phyloP scores from a whole-genome alignment of 202 grass and related monocot genomes.

The Panicum hallii region DNA sequence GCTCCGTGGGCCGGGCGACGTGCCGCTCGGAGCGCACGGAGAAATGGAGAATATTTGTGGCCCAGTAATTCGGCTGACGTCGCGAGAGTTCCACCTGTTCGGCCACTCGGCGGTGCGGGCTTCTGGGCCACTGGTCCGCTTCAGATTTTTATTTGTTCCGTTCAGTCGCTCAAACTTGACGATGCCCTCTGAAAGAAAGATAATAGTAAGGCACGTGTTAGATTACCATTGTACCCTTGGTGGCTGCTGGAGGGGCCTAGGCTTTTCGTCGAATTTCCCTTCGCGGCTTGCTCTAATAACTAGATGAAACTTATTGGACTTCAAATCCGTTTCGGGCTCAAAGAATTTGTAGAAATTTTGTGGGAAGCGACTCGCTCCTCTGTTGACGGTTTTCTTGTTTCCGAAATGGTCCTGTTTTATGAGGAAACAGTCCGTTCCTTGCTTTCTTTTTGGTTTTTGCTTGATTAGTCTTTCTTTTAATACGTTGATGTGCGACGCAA shows the following conservation, averaged over 20 bases:
- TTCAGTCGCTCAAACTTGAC: no score
- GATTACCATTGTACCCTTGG: background rate
- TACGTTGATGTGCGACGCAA: background rate
- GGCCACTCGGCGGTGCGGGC: background rate
- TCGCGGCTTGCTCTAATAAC: background rate
- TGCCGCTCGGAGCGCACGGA: background rate
- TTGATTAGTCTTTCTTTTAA: background rate
- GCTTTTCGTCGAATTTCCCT: background rate
- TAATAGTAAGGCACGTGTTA: background rate
- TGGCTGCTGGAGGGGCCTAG: background rate
- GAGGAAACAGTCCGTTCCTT: background rate
- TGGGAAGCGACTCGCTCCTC: background rate
- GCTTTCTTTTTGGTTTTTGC: background rate
- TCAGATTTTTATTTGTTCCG: slow-evolving; percentile 1
- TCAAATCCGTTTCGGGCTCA: background rate
- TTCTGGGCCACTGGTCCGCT: slow-evolving; percentile 37
- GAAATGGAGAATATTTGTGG: slow-evolving; percentile 43
- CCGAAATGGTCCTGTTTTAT: background rate
- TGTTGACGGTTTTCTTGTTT: background rate
- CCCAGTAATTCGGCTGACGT: slow-evolving; percentile 36
- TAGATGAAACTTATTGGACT: background rate
- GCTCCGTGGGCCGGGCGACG: slow-evolving; percentile 40
- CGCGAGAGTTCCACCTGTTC: slow-evolving; percentile 28
- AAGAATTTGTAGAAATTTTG: background rate
- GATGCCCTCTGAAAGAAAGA: background rate